Percentiles rank a stretch among this genome's conserved stretches.
phyloP scores from a whole-genome alignment of 352 stramenopile genomes.

The Globisporangium megalacanthum region DNA sequence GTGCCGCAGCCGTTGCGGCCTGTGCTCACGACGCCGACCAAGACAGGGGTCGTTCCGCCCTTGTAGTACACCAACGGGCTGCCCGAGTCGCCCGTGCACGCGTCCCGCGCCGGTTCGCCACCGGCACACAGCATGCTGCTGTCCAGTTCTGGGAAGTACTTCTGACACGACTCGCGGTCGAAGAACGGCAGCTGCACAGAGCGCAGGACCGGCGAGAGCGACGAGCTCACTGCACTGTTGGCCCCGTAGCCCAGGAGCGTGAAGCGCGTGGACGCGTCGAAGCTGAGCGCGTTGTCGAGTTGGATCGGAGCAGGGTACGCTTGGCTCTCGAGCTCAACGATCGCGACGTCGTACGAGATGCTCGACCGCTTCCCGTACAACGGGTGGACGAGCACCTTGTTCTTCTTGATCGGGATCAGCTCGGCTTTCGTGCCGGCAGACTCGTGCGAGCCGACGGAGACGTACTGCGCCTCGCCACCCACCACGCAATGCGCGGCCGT shows the following conservation, averaged over 20 bases:
- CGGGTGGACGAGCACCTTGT: conserved; percentile 27
- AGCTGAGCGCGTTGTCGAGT: conserved; percentile 21
- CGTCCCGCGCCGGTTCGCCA: conserved; percentile 25
- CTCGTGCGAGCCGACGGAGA: conserved; percentile 24
- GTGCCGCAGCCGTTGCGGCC: conserved; percentile 32
- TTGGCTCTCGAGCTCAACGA: conserved; percentile 30
- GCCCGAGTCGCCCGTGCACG: conserved; percentile 37
- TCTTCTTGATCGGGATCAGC: conserved; percentile 21
- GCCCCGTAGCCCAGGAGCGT: conserved; percentile 30
- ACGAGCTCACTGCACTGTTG: conserved; percentile 16
- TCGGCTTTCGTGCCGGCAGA: conserved; percentile 26
- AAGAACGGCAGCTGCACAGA: conserved; percentile 28
- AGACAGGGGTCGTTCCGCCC: conserved; percentile 11
- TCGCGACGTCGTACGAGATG: conserved; percentile 34
- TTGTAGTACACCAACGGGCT: conserved; percentile 23
- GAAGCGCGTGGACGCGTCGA: conserved; percentile 19
- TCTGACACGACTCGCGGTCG: conserved; percentile 16
- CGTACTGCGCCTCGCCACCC: conserved; percentile 20
- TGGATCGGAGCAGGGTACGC: conserved; percentile 24
- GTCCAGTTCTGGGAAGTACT: conserved; percentile 27
- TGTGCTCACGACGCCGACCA: conserved; percentile 38
- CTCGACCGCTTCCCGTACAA: conserved; percentile 21
- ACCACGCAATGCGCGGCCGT: conserved; percentile 37
- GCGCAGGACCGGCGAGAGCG: conserved; percentile 21
- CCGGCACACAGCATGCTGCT: conserved; percentile 39